Percentiles rank a stretch among this genome's conserved stretches.
Evolutionary conservation across 139 green algal species (phyloP).

Genomic region (Chlamydomonas eustigma): DNA sequence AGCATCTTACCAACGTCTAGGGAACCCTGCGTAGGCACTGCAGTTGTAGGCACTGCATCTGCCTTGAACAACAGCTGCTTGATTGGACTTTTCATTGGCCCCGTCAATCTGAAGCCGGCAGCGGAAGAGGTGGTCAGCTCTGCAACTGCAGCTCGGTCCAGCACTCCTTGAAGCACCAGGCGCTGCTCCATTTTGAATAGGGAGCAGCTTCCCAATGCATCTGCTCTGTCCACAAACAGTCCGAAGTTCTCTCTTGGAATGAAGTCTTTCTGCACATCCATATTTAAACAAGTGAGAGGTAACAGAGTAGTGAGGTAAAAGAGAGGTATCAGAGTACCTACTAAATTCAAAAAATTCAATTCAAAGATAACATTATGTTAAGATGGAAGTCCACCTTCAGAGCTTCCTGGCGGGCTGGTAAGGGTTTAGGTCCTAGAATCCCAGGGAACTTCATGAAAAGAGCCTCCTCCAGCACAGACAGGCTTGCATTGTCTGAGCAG

Average conservation of each 20-base stretch:
- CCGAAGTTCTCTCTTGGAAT: conserved; percentile 8
- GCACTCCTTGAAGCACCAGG: neutral
- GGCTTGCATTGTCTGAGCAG: neutral
- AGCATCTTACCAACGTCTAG: too few relatives aligned
- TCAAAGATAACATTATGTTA: too few relatives aligned
- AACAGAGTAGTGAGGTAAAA: neutral
- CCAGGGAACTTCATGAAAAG: neutral
- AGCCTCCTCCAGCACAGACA: neutral
- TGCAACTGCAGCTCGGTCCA: neutral
- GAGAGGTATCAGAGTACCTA: neutral
- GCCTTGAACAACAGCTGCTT: too few relatives aligned
- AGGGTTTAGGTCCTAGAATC: neutral
- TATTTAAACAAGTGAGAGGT: neutral
- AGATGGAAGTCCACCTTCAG: too few relatives aligned
- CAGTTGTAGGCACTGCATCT: too few relatives aligned
- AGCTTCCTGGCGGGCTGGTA: neutral
- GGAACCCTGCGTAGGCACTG: too few relatives aligned
- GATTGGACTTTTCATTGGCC: too few relatives aligned
- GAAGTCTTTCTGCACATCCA: neutral
- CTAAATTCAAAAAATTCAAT: neutral
- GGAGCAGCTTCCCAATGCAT: neutral
- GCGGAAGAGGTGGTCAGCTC: neutral
- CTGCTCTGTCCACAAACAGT: neutral
- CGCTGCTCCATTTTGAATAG: conserved; percentile 17
- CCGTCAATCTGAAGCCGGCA: neutral